Evolutionary conservation across 768 basidiomycete genomes (phyloP), one percentile per base, ranked within the genome.

Genomic region (Xerocomus potaroensis): DNA sequence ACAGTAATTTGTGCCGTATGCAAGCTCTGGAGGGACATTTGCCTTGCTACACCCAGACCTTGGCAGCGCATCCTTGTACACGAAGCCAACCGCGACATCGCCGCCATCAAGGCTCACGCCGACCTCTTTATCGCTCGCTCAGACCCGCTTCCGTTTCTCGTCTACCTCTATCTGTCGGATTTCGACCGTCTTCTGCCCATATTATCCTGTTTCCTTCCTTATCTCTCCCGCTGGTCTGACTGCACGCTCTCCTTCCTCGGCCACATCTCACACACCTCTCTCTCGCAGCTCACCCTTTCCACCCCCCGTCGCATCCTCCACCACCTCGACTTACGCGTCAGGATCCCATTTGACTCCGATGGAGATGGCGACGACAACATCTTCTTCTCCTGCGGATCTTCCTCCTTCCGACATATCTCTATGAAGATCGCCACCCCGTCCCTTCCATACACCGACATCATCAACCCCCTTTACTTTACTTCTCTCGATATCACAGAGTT

Each of bases 21-120:
- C 45, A 70, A 60, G 19, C 68, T 72, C 51, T 90, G 87, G 86
- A 71, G 69, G 49, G 65, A 71, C 31, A 64, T 86, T 34, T 72
- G 77, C 29, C 59, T 75, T 55, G 63, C 70, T 1, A 77, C 78
- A 0, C 84, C 87, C 0, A 63, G 69, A 24, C 57, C 82, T 37
- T 89, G 85, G 87, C 79, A 79, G 55, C 65, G 61, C 41, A 70
- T 88, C 49, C 59, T 66, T 43, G 65, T 89, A 46, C 63, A 76
- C 59, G 76, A 79, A n/a, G 49, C 59, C 5, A 50, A 55, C 6
- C 67, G 67, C 27, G 51, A 64, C 8, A 57, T 71, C 14, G 24
- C 62, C 16, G 63, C 71, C 34, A 70, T 78, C 18, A 76, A 71
- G 38, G 51, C 62, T 0, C 77, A 83, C 45, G 78, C 79, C 3